A percentile compares a stretch with the other conserved stretches of the same genome.
These are phyloP conservation scores for Antrodiella citrinella DNA, from an alignment of 768 basidiomycete species.

Conservation along the genomic window DNA sequence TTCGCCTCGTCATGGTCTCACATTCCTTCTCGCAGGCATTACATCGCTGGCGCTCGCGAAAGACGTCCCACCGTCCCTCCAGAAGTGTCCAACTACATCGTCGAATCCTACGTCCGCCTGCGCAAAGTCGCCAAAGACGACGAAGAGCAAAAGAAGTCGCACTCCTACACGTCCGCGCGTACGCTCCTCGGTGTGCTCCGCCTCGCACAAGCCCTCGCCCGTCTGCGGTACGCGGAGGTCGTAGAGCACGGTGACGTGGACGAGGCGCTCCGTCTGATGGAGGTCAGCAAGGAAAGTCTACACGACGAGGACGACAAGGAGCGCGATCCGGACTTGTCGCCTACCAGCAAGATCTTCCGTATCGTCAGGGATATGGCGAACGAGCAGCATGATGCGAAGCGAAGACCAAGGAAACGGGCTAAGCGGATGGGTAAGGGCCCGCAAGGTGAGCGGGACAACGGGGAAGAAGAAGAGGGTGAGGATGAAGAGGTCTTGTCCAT, in stretches of 20 bases:
- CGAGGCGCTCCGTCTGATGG: slow-evolving; percentile 95
- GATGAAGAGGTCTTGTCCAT: slow-evolving; percentile 66
- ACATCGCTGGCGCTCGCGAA: slow-evolving; percentile 86
- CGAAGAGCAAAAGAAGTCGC: slow-evolving; percentile 77
- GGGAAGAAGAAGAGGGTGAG: slow-evolving; percentile 45
- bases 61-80: slow-evolving; percentile 87
- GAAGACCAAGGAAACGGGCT: slow-evolving; percentile 31
- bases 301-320: slow-evolving; percentile 71
- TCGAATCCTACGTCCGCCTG: slow-evolving; percentile 91
- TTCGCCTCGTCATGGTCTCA: background rate
- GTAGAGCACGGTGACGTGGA: slow-evolving; percentile 89
- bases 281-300: slow-evolving; percentile 89
- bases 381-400: slow-evolving; percentile 24
- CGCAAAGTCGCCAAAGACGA: slow-evolving; percentile 92
- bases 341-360: slow-evolving; percentile 78
- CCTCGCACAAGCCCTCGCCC: slow-evolving; percentile 89
- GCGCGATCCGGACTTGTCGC: slow-evolving; percentile 59
- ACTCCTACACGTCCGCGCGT: slow-evolving; percentile 93
- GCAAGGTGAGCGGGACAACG: slow-evolving; percentile 59
- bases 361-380: slow-evolving; percentile 82
- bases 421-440: slow-evolving; percentile 57
- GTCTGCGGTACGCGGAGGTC: slow-evolving; percentile 73
- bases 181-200: slow-evolving; percentile 93
- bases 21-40: slow-evolving; percentile 51
- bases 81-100: slow-evolving; percentile 85